These are phyloP conservation scores for Pezicula carpinea DNA, from an alignment of 2,329 filamentous ascomycete species.

Conservation along the genomic window DNA sequence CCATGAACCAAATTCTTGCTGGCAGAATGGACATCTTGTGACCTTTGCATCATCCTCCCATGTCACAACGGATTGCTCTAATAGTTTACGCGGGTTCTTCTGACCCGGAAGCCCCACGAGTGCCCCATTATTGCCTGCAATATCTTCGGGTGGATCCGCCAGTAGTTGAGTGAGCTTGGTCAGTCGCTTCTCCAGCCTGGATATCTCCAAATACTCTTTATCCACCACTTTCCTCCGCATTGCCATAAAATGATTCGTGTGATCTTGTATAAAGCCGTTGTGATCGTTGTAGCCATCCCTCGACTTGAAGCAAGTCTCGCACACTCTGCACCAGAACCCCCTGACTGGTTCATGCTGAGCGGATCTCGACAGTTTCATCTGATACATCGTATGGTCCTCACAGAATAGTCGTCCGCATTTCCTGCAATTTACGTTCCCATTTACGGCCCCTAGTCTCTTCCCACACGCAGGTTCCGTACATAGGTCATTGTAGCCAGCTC, in stretches of 20 bases:
- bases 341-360: constrained; percentile 86
- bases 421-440: constrained; percentile 86
- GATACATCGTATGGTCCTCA: constrained; percentile 98
- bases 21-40: constrained; percentile 81
- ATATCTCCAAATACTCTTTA: constrained; percentile 80
- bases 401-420: constrained; percentile 93
- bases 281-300: constrained; percentile 94
- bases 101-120: constrained; percentile 59
- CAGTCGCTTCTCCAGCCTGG: constrained; percentile 83
- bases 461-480: constrained; percentile 88
- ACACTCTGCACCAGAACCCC: constrained; percentile 90
- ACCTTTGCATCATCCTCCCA: constrained; percentile 93
- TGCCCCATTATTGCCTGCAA: constrained; percentile 41
- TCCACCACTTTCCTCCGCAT: constrained; percentile 77
- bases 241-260: constrained; percentile 64
- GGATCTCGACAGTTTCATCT: constrained; percentile 92
- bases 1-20: constrained; percentile 92
- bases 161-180: constrained; percentile 85
- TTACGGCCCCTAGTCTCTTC: constrained; percentile 71
- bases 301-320: constrained; percentile 98
- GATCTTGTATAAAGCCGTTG: constrained; percentile 65
- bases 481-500: constrained; percentile 64
- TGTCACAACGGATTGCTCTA: constrained; percentile 89
- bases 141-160: constrained; percentile 67
- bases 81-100: constrained; percentile 69